Evolutionary conservation across 345 rosid genomes (phyloP), one percentile per base, ranked within the genome.

Genomic region (Theobroma cacao): DNA sequence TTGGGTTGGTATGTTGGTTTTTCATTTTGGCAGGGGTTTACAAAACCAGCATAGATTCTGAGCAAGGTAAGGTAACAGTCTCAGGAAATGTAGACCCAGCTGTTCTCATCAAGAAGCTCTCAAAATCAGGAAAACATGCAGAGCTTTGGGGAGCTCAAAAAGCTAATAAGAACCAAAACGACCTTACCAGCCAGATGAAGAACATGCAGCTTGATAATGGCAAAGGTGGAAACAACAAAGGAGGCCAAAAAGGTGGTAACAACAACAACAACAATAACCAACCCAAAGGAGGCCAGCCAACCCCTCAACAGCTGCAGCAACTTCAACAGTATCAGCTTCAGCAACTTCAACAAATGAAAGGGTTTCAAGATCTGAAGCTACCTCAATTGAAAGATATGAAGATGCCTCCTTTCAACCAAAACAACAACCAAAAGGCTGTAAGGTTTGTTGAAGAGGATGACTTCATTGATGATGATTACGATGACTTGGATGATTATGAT

Each of bases 121-220:
- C 88, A 40, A 93, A 95, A 86, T 87, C 94, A 52, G 98, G 98
- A 50, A 95, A 95, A 84, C 93, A 90, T 87, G 98, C 98, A 40
- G 98, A 93, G 81, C 76, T 92, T 24, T 93, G 98, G 97, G 97
- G 91, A 3, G 88, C 89, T 22, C 85, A 73, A 2, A 93, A 93
- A 81, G 74, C 81, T 24, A 86, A 82, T 80, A 88, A 81, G 79
- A 88, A 83, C 81, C 92, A 85, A 69, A 88, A 85, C 81, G 79
- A 91, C 28, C 58, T 91, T 75, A 83, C 86, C 41, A 89, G 86
- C 77, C 95, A 93, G 83, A 55, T 89, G 73, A 95, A 92, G 86
- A 91, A 85, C 91, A 85, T 93, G 89, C 95, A 92, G 63, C 85
- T 92, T 53, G 92, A 88, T 78, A 80, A 81, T 78, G 92, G 88